Evolutionary conservation across 2,329 filamentous ascomycete species (phyloP), one percentile per base, ranked within the genome.

Genomic region (Septoria petroselini): DNA sequence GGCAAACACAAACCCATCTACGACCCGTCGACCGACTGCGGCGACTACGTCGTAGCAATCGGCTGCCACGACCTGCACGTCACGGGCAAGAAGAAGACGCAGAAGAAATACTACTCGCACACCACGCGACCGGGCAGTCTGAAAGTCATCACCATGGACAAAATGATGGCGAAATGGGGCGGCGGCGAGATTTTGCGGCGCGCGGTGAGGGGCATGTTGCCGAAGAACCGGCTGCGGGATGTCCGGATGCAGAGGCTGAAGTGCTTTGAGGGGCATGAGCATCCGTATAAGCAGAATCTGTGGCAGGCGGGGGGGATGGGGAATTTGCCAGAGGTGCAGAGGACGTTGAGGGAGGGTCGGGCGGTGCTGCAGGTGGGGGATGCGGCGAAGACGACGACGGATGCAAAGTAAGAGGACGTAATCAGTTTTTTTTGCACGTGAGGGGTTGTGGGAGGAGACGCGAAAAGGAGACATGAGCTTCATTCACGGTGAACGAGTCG

Each of bases 1-100:
- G 93, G 93, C 74, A 98, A 98, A 78, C 86, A 98, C 80, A 98
- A 98, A 75, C 93, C 93, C 17, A 95, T 93, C 71, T 98, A 84
- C 75, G 88, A 97, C 73, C 93, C 93, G 1, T 95, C 90, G 17
- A 96, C 91, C 54, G 93, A 98, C 78, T 97, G 93, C 78, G 93
- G 93, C 62, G 93, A 98, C 81, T 98, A 98, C 71, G 91, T 98
- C 9, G 91, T 98, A 1, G 51, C 38, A 27, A 88, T 88, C 30
- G 85, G 90, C 70, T 97, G 93, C 76, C 81, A 86, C 33, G 84
- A 91, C 40, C 77, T 98, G 41, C 84, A 91, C 74, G 85, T 84
- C 1, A 97, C 93, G 6, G 93, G 93, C 60, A 87, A 88, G 69
- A 98, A 98, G 76, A 86, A 84, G 69, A 85, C 82, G 73, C 88